These are phyloP conservation scores for Breviolum minutum DNA, from an alignment of 73 alveolate genomes.

Conservation along the genomic window DNA sequence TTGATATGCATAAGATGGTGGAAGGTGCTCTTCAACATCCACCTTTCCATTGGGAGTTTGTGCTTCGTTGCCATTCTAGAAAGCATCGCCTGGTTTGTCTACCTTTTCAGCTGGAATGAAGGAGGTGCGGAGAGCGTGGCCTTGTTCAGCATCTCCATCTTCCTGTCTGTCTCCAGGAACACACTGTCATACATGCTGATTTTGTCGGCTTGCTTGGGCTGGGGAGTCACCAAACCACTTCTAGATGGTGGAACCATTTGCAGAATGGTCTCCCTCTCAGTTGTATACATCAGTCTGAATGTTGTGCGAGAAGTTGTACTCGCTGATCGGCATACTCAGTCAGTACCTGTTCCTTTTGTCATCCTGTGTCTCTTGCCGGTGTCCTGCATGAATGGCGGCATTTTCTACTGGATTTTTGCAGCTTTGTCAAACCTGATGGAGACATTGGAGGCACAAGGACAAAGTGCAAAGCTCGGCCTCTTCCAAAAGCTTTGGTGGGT, in stretches of 20 bases:
- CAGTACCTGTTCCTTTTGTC: slow-evolving; percentile 59
- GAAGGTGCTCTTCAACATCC: slow-evolving; percentile 62
- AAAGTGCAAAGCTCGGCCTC: slow-evolving; percentile 8
- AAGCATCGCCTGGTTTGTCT: slow-evolving; percentile 12
- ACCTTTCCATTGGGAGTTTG: slow-evolving; percentile 39
- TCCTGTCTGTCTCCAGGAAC: slow-evolving; percentile 7
- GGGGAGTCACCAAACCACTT: slow-evolving; percentile 81
- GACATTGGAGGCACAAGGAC: slow-evolving; percentile 12
- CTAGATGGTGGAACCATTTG: slow-evolving; percentile 65
- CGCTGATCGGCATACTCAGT: slow-evolving; percentile 65
- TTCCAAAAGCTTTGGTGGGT: slow-evolving; percentile 47
- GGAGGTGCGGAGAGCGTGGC: background rate
- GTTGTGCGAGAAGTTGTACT: slow-evolving; percentile 54
- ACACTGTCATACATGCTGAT: slow-evolving; percentile 56
- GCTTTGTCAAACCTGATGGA: slow-evolving; percentile 57
- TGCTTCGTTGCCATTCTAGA: slow-evolving; percentile 23
- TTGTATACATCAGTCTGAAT: slow-evolving; percentile 35
- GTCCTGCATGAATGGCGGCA: slow-evolving; percentile 56
- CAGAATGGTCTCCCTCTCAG: slow-evolving; percentile 12
- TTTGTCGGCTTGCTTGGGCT: slow-evolving; percentile 66
- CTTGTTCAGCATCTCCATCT: background rate
- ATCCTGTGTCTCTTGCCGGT: slow-evolving; percentile 72
- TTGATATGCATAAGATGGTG: slow-evolving; percentile 65
- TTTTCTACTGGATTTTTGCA: slow-evolving; percentile 80
- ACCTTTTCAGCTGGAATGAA: slow-evolving; percentile 44